Evolutionary conservation across 306 rosid species (phyloP).

Genomic region (Morella rubra): DNA sequence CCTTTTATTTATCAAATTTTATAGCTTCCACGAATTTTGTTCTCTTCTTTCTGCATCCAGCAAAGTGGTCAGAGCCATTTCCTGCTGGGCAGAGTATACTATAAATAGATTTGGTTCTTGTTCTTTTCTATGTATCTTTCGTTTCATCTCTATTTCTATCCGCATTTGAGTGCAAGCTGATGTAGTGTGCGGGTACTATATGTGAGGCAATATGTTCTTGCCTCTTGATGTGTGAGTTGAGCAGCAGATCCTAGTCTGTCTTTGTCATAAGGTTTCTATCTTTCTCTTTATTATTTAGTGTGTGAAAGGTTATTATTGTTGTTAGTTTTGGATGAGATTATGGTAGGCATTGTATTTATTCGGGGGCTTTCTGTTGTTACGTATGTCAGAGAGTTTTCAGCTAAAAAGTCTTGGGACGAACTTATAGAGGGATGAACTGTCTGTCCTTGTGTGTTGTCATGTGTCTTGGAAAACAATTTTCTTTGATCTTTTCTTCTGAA

Average conservation of each 20-base stretch:
- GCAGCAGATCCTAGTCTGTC: background rate
- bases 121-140: background rate
- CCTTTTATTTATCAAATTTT: background rate
- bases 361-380: background rate
- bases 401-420: background rate
- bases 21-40: background rate
- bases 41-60: background rate
- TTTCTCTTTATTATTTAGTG: background rate
- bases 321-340: background rate
- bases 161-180: background rate
- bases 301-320: background rate
- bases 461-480: background rate
- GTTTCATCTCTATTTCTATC: background rate
- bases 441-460: background rate
- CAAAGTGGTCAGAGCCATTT: background rate
- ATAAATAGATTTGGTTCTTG: background rate
- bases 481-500: background rate
- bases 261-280: background rate
- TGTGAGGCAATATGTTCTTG: background rate
- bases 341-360: background rate
- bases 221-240: background rate
- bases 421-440: background rate
- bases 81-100: background rate
- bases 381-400: background rate
- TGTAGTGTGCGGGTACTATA: background rate